phyloP scores from a whole-genome alignment of 441 rosid species.

The Adansonia rubrostipa region DNA sequence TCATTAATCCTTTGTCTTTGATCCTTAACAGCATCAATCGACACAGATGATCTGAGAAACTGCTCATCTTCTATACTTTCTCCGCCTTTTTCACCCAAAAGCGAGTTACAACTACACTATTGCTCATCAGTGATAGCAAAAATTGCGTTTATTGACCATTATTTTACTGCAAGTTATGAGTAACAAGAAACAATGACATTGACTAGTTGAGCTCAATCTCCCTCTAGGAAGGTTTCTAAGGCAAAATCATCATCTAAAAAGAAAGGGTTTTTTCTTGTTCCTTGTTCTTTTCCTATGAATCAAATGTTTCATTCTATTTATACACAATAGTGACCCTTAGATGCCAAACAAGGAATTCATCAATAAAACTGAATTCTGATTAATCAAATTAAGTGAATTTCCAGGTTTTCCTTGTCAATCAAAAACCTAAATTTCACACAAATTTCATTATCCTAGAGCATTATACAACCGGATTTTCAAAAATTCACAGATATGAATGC shows the following conservation, averaged over 20 bases:
- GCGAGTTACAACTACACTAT: background rate
- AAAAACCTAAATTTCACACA: background rate
- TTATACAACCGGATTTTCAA: background rate
- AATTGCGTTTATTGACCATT: background rate
- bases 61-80: background rate
- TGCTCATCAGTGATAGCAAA: background rate
- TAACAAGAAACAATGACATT: background rate
- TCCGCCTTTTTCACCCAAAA: background rate
- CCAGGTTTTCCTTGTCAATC: background rate
- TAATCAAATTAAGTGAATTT: background rate
- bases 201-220: background rate
- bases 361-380: background rate
- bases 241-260: background rate
- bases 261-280: background rate
- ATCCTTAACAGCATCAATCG: background rate
- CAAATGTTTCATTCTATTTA: background rate
- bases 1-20: background rate
- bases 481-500: background rate
- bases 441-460: background rate
- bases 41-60: background rate
- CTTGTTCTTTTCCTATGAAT: background rate
- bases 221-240: background rate
- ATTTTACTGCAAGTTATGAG: background rate
- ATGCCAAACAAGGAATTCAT: constrained; percentile 11
- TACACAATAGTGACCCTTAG: background rate